Percentiles rank a stretch among this genome's conserved stretches.
Evolutionary conservation across 352 stramenopile genomes (phyloP).

Genomic region (Peronospora destructor): DNA sequence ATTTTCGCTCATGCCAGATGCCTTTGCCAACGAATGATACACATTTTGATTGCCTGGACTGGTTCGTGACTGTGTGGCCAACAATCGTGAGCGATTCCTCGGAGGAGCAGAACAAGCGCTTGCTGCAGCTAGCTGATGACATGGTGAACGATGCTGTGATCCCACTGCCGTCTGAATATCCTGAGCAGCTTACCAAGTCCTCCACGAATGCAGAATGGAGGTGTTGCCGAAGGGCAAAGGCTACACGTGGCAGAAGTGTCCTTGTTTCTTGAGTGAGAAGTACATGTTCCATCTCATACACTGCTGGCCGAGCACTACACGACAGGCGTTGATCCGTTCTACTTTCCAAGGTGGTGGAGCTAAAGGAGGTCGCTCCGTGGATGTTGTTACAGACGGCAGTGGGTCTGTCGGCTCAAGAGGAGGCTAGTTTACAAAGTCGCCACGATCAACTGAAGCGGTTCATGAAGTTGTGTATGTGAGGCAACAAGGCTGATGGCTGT

Average conservation of each 20-base stretch:
- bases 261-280: constrained; percentile 68
- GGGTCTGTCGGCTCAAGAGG: constrained; percentile 17
- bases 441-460: constrained; percentile 41
- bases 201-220: constrained; percentile 42
- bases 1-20: constrained; percentile 40
- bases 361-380: constrained; percentile 51
- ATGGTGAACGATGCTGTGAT: constrained; percentile 42
- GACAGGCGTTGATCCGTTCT: constrained; percentile 56
- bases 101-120: constrained; percentile 23
- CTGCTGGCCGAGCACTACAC: constrained; percentile 59
- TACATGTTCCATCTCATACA: constrained; percentile 68
- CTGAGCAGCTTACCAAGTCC: constrained; percentile 29
- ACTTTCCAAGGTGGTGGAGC: constrained; percentile 49
- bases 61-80: constrained; percentile 43
- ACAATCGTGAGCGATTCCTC: constrained; percentile 43
- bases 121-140: constrained; percentile 39
- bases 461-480: constrained; percentile 70
- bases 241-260: constrained; percentile 68
- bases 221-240: constrained; percentile 30
- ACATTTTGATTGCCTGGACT: constrained; percentile 48
- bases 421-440: constrained; percentile 19
- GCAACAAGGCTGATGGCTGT: constrained; percentile 71
- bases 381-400: constrained; percentile 49
- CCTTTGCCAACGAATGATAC: constrained; percentile 66
- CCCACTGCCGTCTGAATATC: constrained; percentile 37